phyloP scores from a whole-genome alignment of 2,329 filamentous ascomycete genomes.

The Talaromyces sp. region DNA sequence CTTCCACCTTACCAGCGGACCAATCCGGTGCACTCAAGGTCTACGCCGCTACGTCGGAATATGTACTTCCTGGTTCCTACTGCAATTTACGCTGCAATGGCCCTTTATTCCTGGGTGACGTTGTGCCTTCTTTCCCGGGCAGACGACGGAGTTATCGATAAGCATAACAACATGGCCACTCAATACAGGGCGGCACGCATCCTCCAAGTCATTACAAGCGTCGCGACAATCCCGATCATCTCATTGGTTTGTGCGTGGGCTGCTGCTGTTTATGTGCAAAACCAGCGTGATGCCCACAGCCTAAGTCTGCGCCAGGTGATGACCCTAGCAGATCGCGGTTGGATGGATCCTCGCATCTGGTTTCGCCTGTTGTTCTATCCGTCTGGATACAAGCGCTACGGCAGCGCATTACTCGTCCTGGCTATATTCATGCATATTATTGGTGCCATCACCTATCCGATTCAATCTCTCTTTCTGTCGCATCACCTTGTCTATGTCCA shows the following conservation, averaged over 20 bases:
- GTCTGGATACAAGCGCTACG: conserved; percentile 15
- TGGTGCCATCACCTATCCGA: conserved; percentile 17
- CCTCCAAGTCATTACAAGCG: background rate
- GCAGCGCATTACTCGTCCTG: conserved; percentile 16
- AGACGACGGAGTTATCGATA: background rate
- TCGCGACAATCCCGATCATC: conserved; percentile 5
- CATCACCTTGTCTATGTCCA: background rate
- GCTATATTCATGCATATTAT: conserved; percentile 17
- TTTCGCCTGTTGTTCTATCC: background rate
- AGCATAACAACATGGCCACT: background rate
- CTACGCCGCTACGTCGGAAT: conserved; percentile 1
- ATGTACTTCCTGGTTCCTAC: background rate
- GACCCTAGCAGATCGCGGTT: conserved; percentile 17
- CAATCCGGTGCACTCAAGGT: background rate
- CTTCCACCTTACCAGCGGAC: conserved; percentile 5
- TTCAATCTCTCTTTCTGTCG: conserved; percentile 18
- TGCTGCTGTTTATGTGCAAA: conserved; percentile 18
- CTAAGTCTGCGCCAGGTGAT: conserved; percentile 17
- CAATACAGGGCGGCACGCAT: conserved; percentile 2
- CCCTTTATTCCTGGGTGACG: conserved; percentile 4
- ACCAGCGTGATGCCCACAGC: conserved; percentile 7
- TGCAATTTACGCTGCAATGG: background rate
- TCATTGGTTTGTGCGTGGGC: conserved; percentile 7
- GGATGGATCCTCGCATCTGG: conserved; percentile 13
- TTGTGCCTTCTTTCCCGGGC: background rate